Conservation (phyloP, 352 stramenopile genomes). For the Pythium phragmiticola region DNA sequence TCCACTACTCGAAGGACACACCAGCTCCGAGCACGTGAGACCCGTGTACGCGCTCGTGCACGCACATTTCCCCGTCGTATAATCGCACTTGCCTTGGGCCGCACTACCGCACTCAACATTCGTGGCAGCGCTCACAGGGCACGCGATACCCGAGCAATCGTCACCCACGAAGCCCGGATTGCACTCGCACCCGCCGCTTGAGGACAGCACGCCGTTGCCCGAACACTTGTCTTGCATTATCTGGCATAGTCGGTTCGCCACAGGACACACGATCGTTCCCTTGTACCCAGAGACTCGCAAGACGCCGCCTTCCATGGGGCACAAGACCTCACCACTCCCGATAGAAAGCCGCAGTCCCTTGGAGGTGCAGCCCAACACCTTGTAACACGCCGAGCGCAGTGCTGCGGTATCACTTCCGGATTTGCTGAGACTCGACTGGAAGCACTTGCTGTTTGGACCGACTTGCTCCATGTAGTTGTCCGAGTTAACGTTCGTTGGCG, state of each 20-base stretch:
- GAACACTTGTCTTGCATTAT: slow-evolving; percentile 72
- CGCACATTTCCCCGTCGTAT: slow-evolving; percentile 39
- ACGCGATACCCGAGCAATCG: slow-evolving; percentile 55
- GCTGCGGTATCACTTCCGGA: slow-evolving; percentile 31
- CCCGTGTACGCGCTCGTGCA: slow-evolving; percentile 57
- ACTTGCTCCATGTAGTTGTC: slow-evolving; percentile 56
- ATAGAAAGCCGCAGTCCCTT: slow-evolving; percentile 46
- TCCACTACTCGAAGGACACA: slow-evolving; percentile 38
- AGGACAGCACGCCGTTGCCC: slow-evolving; percentile 49
- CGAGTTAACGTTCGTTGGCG: slow-evolving; percentile 36
- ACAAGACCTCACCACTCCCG: slow-evolving; percentile 51
- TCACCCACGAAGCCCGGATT: slow-evolving; percentile 47
- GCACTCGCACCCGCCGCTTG: slow-evolving; percentile 53
- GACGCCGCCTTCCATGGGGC: slow-evolving; percentile 55
- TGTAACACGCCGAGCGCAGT: slow-evolving; percentile 53
- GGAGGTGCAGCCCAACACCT: slow-evolving; percentile 46
- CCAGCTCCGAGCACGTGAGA: slow-evolving; percentile 50
- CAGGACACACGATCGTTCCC: slow-evolving; percentile 52
- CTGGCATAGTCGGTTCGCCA: slow-evolving; percentile 52
- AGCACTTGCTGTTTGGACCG: slow-evolving; percentile 59
- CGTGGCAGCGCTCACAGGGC: slow-evolving; percentile 29
- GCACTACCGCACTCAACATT: slow-evolving; percentile 42
- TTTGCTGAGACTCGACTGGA: slow-evolving; percentile 65
- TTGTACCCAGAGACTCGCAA: slow-evolving; percentile 49
- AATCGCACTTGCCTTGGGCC: slow-evolving; percentile 46